Evolutionary conservation across 1,284 basidiomycete genomes (phyloP).

Genomic region (Schizophyllum commune): DNA sequence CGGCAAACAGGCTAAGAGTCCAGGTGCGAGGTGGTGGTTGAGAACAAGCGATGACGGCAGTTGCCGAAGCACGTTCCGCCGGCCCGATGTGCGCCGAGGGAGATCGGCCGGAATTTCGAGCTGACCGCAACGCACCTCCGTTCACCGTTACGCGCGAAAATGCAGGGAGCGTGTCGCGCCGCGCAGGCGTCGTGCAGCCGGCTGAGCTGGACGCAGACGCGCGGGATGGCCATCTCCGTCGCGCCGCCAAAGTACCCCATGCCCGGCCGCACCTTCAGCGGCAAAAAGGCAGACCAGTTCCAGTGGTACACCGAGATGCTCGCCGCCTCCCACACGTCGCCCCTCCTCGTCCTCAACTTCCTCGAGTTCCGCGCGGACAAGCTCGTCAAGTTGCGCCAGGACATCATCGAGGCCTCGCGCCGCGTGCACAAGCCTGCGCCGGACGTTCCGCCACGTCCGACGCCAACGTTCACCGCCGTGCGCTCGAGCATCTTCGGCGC

Average conservation of each 20-base stretch:
- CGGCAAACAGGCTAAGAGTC: too few relatives aligned
- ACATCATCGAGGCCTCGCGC: conserved; percentile 47
- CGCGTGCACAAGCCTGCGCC: conserved; percentile 32
- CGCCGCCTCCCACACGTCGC: conserved; percentile 39
- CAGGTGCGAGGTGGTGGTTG: too few relatives aligned
- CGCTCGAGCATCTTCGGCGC: conserved; percentile 68
- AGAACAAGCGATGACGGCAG: too few relatives aligned
- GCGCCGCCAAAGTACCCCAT: conserved; percentile 41
- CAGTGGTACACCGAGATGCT: conserved; percentile 66
- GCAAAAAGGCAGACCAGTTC: conserved; percentile 70
- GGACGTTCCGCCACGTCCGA: conserved; percentile 25
- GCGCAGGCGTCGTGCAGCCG: background rate
- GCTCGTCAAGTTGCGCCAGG: conserved; percentile 56
- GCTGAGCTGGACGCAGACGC: background rate
- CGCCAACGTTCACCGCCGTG: conserved; percentile 55
- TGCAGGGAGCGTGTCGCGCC: background rate
- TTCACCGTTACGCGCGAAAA: background rate
- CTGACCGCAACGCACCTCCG: background rate
- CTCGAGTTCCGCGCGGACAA: conserved; percentile 58
- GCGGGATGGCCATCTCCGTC: conserved; percentile 42
- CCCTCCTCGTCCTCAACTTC: conserved; percentile 66
- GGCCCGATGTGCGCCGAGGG: background rate
- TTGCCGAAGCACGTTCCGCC: background rate
- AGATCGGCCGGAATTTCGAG: background rate
- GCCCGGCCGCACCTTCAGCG: conserved; percentile 60